Base-by-base conservation (phyloP, 148 eudicot species). In the Salicornia ramosissima region DNA sequence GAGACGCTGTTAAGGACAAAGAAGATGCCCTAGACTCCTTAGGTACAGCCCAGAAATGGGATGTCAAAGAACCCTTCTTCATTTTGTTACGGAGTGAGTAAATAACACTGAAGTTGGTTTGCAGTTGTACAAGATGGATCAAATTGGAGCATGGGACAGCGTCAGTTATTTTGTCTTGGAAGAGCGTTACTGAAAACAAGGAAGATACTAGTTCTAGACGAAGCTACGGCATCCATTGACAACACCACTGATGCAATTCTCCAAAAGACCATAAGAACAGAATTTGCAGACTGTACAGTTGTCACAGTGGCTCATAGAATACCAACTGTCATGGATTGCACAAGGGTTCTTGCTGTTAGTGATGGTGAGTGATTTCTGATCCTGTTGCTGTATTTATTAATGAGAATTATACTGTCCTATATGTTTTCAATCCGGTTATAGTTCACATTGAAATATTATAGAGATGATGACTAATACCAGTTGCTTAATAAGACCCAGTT, bases 191-290 rank as follows among this genome's bases (percentile, higher is more conserved):
- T 86, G 46, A 86, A 74, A 76, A 84, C 80, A 54, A 72, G 83
- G 52, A 82, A 78, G 70, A 80, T 86, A 33, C 58, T 86, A 43
- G 80, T 83, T 25, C 87, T 86, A 34, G 90, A 86, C 69, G 90
- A 86, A 79, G 90, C 90, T 39, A 86, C 90, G 22, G 87, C 90
- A 52, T 86, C 90, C 16, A 78, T 86, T n/a, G 90, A 86, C 71
- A 86, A 84, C 70, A 71, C 82, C 21, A 83, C 90, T 2, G 90
- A 86, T 64, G 67, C 75, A 2, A 64, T 79, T 47, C 78, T 86
- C 16, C 90, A 86, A 68, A 83, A 78, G 66, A 80, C 85, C 33
- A 83, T 86, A 34, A 39, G 87, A 49, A 71, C 75, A 75, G 87
- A 86, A 66, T 86, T 86, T 45, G 69, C 56, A 9, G 71, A 75